Evolutionary conservation across 257 asterid genomes (phyloP).

Genomic region (Nicotiana benthamiana): DNA sequence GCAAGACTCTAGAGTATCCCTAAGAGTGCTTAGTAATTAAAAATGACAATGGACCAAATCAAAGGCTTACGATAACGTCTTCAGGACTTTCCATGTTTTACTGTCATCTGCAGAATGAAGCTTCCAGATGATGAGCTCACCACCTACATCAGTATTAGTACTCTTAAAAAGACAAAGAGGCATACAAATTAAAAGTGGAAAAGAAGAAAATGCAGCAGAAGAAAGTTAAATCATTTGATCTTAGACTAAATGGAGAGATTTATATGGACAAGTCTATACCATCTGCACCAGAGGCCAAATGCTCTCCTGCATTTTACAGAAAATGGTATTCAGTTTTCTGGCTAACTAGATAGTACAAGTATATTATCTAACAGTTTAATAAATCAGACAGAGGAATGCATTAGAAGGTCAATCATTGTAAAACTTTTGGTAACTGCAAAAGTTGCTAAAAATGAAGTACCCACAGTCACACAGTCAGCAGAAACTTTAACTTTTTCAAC

Average conservation of each 20-base stretch:
- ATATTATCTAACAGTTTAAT: not conserved
- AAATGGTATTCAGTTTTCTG: conserved; percentile 4
- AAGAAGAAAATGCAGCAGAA: not conserved
- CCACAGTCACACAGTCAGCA: not conserved
- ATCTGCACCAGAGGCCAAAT: conserved; percentile 95
- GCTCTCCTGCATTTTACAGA: conserved; percentile 61
- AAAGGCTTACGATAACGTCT: conserved; percentile 69
- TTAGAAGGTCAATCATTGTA: not conserved
- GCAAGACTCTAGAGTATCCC: not conserved
- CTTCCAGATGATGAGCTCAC: conserved; percentile 84
- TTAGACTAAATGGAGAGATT: not conserved
- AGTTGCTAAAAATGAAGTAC: not conserved
- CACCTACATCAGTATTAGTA: conserved; percentile 43
- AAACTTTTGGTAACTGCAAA: not conserved
- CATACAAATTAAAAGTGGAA: not conserved
- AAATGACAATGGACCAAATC: not conserved
- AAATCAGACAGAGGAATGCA: not conserved
- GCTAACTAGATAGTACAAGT: not conserved
- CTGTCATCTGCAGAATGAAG: conserved; percentile 54
- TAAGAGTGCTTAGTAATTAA: not conserved
- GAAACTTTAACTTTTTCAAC: not conserved
- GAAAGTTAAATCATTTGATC: not conserved
- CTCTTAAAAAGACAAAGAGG: not conserved
- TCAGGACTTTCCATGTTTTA: conserved; percentile 76
- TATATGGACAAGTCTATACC: conserved; percentile 36